Evolutionary conservation across 2,329 filamentous ascomycete species (phyloP).

Genomic region (Neophaeococcomyces aloes): DNA sequence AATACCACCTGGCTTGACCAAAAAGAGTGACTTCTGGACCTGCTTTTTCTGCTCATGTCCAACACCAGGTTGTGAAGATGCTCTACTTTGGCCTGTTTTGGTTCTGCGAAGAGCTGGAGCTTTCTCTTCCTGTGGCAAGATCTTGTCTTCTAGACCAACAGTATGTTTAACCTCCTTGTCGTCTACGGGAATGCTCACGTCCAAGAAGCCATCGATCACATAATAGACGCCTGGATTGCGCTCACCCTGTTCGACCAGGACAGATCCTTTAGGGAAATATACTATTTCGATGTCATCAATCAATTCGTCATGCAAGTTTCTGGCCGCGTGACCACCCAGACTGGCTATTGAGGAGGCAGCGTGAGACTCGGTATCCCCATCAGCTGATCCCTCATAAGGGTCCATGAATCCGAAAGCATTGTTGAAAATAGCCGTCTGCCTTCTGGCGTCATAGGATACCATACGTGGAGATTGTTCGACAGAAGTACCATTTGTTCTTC

Average conservation of each 20-base stretch:
- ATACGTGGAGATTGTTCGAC: conserved; percentile 76
- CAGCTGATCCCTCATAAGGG: conserved; percentile 62
- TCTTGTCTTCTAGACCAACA: conserved; percentile 25
- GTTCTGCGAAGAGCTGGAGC: conserved; percentile 30
- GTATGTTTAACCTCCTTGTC: conserved; percentile 37
- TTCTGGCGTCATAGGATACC: conserved; percentile 69
- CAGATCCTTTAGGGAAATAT: conserved; percentile 87
- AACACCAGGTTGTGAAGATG: conserved; percentile 18
- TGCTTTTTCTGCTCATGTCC: conserved; percentile 31
- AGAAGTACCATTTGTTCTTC: conserved; percentile 54
- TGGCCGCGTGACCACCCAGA: conserved; percentile 49
- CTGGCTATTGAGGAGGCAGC: conserved; percentile 56
- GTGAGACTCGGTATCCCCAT: conserved; percentile 80
- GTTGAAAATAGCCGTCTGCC: conserved; percentile 67
- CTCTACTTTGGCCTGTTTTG: conserved; percentile 33
- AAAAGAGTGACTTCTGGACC: conserved; percentile 62
- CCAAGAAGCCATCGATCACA: conserved; percentile 91
- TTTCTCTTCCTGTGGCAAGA: conserved; percentile 30
- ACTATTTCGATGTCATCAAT: conserved; percentile 93
- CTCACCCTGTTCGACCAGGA: conserved; percentile 92
- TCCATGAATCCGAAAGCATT: conserved; percentile 92
- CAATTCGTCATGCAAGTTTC: conserved; percentile 64
- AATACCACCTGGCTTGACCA: conserved; percentile 88
- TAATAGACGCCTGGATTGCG: conserved; percentile 96
- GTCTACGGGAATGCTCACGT: conserved; percentile 73